These are phyloP conservation scores for Scheffersomyces amazonensis DNA, from an alignment of 805 yeast species.

Conservation along the genomic window DNA sequence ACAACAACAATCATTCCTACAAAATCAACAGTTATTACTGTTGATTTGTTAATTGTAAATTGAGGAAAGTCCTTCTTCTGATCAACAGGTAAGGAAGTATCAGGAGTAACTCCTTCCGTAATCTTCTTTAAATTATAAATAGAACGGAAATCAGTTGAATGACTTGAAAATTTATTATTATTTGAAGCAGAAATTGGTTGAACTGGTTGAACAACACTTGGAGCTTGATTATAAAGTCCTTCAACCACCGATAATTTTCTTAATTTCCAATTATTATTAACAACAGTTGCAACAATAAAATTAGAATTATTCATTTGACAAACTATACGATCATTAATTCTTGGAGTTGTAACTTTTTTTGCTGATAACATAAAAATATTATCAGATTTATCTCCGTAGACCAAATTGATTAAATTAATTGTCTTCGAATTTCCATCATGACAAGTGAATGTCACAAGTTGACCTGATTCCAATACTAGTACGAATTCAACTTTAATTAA, in stretches of 20 bases:
- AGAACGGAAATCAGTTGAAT: conserved; percentile 8
- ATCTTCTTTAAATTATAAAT: background rate
- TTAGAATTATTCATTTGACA: conserved; percentile 44
- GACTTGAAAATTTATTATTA: background rate
- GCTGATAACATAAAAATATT: conserved; percentile 42
- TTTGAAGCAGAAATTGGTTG: background rate
- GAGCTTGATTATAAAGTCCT: conserved; percentile 39
- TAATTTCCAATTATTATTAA: conserved; percentile 66
- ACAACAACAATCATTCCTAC: conserved; percentile 74
- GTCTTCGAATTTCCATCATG: conserved; percentile 41
- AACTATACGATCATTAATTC: conserved; percentile 71
- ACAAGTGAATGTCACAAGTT: conserved; percentile 47
- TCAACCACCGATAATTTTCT: conserved; percentile 48
- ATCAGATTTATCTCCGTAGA: conserved; percentile 12
- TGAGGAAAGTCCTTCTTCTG: background rate
- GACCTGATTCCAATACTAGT: conserved; percentile 51
- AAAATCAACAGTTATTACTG: conserved; percentile 58
- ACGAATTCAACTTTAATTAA: conserved; percentile 46
- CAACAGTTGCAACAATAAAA: conserved; percentile 57
- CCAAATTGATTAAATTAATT: conserved; percentile 19
- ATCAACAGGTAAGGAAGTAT: background rate
- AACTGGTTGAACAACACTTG: background rate
- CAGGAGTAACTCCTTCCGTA: background rate
- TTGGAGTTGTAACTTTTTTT: conserved; percentile 60
- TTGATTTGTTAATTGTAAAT: conserved; percentile 26